A percentile compares a stretch with the other conserved stretches of the same genome.
phyloP scores from a whole-genome alignment of 768 basidiomycete species.

The Leccinellum albellum region DNA sequence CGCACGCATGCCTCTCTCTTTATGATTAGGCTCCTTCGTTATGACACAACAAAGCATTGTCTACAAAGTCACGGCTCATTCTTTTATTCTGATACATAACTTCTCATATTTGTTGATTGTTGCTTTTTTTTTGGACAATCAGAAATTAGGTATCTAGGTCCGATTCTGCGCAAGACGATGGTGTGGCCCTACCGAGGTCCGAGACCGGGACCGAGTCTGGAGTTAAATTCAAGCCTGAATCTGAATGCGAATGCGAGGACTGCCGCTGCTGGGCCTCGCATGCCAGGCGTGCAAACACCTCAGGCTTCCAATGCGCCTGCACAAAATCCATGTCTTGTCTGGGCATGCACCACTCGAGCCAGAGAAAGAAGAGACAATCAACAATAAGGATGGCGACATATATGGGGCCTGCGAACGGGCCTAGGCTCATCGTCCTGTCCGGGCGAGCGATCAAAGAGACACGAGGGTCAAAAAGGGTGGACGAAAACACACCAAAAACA shows the following conservation, averaged over 20 bases:
- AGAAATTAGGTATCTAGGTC: background rate
- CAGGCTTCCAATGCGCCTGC: constrained; percentile 54
- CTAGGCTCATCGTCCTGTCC: constrained; percentile 69
- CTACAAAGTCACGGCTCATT: constrained; percentile 1
- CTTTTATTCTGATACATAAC: constrained; percentile 16
- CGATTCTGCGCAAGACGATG: background rate
- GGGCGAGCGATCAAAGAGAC: background rate
- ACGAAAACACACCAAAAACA: constrained; percentile 10
- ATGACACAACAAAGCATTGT: background rate
- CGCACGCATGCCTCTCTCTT: background rate
- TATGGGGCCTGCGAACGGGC: constrained; percentile 80
- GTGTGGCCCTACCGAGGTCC: background rate
- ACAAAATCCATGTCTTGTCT: constrained; percentile 75
- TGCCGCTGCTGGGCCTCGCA: background rate
- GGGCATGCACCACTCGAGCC: constrained; percentile 84
- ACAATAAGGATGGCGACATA: constrained; percentile 86
- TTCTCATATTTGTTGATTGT: constrained; percentile 15
- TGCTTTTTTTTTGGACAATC: constrained; percentile 1
- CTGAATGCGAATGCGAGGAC: background rate
- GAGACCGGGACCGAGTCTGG: no score
- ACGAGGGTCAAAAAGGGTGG: background rate
- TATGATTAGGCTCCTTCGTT: background rate
- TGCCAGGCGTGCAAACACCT: constrained; percentile 20
- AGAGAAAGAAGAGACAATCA: constrained; percentile 81
- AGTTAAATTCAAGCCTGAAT: background rate